Evolutionary conservation across 2,329 filamentous ascomycete species (phyloP).

Genomic region (Alternaria ethzedia): DNA sequence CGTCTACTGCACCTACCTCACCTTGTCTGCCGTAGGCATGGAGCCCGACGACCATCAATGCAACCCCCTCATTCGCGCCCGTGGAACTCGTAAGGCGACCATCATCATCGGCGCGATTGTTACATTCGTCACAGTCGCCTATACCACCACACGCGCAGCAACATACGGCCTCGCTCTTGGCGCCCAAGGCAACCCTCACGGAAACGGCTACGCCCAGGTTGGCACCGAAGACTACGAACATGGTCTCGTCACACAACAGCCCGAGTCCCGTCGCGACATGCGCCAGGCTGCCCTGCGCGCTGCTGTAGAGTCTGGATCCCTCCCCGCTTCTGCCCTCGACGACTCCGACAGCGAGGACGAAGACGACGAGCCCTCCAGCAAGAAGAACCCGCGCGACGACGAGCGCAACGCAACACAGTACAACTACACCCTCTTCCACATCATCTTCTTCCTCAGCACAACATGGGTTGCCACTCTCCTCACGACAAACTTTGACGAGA

Average conservation of each 20-base stretch:
- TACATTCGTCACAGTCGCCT: conserved; percentile 95
- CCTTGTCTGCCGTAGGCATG: conserved; percentile 98
- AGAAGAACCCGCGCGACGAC: conserved; percentile 75
- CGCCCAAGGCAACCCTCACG: conserved; percentile 61
- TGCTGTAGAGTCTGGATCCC: conserved; percentile 88
- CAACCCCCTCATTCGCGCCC: conserved; percentile 87
- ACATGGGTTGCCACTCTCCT: conserved; percentile 94
- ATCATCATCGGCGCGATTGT: conserved; percentile 92
- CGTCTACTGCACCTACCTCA: conserved; percentile 97
- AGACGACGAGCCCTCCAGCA: conserved; percentile 61
- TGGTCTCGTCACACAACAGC: conserved; percentile 86
- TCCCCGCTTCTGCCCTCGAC: conserved; percentile 88
- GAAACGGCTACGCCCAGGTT: conserved; percentile 61
- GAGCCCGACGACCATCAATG: conserved; percentile 93
- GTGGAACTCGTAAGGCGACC: conserved; percentile 86
- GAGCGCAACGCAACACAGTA: conserved; percentile 91
- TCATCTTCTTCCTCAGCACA: conserved; percentile 97
- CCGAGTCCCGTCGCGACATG: conserved; percentile 83
- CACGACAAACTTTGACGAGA: conserved; percentile 76
- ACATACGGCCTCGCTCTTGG: conserved; percentile 85
- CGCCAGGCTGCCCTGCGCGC: conserved; percentile 87
- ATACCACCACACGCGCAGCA: conserved; percentile 94
- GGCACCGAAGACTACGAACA: conserved; percentile 80
- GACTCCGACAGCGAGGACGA: conserved; percentile 71
- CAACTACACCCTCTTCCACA: conserved; percentile 93